Conservation (phyloP, 2,329 filamentous ascomycete species). For the Nothophaeocryptopus gaeumannii region DNA sequence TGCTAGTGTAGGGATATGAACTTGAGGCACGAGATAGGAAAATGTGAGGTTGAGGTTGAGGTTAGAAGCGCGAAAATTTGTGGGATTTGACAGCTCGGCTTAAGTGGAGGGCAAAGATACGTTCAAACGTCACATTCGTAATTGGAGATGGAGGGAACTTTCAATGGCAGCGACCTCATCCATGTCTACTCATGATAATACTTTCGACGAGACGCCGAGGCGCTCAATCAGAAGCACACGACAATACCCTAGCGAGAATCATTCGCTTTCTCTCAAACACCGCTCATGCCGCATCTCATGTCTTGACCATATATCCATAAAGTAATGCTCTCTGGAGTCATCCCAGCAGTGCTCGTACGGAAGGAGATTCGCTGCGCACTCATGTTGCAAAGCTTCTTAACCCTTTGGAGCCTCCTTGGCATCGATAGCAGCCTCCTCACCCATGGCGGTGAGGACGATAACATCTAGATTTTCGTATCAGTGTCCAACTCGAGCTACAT, state of each 20-base stretch:
- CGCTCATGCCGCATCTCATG: conserved; percentile 26
- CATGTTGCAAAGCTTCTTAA: conserved; percentile 14
- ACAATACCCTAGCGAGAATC: conserved; percentile 25
- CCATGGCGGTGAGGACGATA: conserved; percentile 91
- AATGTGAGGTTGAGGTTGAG: too few species aligned
- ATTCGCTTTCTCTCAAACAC: conserved; percentile 24
- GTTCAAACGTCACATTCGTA: neutral
- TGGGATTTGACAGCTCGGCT: neutral
- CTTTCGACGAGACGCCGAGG: conserved; percentile 21
- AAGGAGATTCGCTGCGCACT: conserved; percentile 17
- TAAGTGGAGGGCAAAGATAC: neutral
- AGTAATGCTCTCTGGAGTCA: conserved; percentile 13
- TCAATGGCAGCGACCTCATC: conserved; percentile 17
- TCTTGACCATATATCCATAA: conserved; percentile 21
- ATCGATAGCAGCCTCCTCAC: conserved; percentile 87
- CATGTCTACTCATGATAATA: conserved; percentile 25
- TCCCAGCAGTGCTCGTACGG: conserved; percentile 16
- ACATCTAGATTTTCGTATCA: conserved; percentile 59
- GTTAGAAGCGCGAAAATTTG: too few species aligned
- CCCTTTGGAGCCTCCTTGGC: conserved; percentile 80
- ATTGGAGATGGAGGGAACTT: conserved; percentile 5
- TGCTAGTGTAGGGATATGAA: too few species aligned
- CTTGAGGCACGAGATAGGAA: too few species aligned
- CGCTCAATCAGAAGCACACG: conserved; percentile 24
- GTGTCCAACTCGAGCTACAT: neutral